A percentile compares a stretch with the other conserved stretches of the same genome.
phyloP scores from a whole-genome alignment of 179 eudicot species.

The Monotropa hypopitys region DNA sequence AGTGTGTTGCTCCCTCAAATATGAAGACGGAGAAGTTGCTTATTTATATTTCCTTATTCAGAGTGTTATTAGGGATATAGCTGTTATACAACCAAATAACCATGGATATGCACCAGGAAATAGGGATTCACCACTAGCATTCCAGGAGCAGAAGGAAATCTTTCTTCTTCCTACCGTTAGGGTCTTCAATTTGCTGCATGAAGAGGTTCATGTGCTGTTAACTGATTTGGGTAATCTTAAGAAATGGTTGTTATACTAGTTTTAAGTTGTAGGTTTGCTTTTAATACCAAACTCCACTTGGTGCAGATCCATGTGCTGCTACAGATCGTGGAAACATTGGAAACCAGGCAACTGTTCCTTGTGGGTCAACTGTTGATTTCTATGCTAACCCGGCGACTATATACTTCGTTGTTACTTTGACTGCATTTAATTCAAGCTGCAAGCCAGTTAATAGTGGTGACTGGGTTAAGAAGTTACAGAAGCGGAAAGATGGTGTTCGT shows the following conservation, averaged over 20 bases:
- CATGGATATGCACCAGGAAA: conserved; percentile 23
- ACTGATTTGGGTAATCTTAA: conserved; percentile 53
- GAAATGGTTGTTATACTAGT: background rate
- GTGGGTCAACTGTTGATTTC: conserved; percentile 54
- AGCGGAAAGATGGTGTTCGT: conserved; percentile 53
- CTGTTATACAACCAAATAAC: conserved; percentile 51
- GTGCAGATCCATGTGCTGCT: conserved; percentile 45
- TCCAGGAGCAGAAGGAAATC: conserved; percentile 82
- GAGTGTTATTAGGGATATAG: conserved; percentile 54
- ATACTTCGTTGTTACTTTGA: conserved; percentile 52
- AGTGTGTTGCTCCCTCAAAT: conserved; percentile 48
- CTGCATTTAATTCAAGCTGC: conserved; percentile 60
- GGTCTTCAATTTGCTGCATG: conserved; percentile 62
- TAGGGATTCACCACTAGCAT: conserved; percentile 46
- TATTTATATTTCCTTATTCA: conserved; percentile 72
- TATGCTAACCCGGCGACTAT: conserved; percentile 76
- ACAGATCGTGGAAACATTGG: conserved; percentile 30
- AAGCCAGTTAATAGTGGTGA: conserved; percentile 82
- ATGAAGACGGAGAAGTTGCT: conserved; percentile 36
- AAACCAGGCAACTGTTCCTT: conserved; percentile 53
- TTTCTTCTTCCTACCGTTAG: conserved; percentile 79
- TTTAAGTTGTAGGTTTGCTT: background rate
- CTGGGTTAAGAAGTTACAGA: conserved; percentile 73
- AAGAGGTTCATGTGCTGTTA: conserved; percentile 61
- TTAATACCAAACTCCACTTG: conserved; percentile 4